Evolutionary conservation across 2,329 filamentous ascomycete species (phyloP), one percentile per base, ranked within the genome.

Genomic region (Colletotrichum sp.): DNA sequence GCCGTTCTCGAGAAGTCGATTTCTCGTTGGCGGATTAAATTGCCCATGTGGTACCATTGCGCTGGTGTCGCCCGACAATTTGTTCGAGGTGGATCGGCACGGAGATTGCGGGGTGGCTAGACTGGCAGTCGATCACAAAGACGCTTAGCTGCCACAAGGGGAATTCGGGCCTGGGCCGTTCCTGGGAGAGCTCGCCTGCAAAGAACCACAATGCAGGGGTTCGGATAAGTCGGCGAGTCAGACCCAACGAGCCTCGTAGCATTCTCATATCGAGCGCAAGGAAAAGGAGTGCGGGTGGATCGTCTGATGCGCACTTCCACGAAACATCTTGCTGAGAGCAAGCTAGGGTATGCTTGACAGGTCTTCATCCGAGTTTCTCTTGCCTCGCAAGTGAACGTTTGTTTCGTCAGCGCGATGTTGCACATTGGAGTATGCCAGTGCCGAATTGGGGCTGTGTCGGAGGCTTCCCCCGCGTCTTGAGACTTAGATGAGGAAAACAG

Each of bases 1-100:
- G 57, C 57, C 34, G 32, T 30, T 68, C 48, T 28, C 32, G 44
- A 68, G 39, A 36, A 32, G 55, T 55, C 52, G 52, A 34, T 34
- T 24, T 55, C 73, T 62, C 64, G 55, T 75, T 68, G 73, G 73
- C 73, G 70, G 70, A 73, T 75, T 60, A 52, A 75, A 65, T 75
- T 30, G 26, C 22, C 68, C 67, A 22, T 52, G 44, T 8, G 34
- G 28, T 30, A 24, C 34, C 36, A 36, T n/a, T 12, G 44, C 36
- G 62, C 16, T 64, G 32, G 52, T 18, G 32, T 32, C 52, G 39
- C 22, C 30, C 24, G 24, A 30, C 36, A 52, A 30, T 57, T 10
- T 24, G 72, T 59, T 24, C 13, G 22, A 12, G 39, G 52, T 59
- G 39, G 32, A 59, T 55, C 32, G 36, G 16, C n/a, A 6, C 39